A percentile compares a stretch with the other conserved stretches of the same genome.
Evolutionary conservation across 1,139 yeast species (phyloP).

Genomic region (Pichia inconspicua): DNA sequence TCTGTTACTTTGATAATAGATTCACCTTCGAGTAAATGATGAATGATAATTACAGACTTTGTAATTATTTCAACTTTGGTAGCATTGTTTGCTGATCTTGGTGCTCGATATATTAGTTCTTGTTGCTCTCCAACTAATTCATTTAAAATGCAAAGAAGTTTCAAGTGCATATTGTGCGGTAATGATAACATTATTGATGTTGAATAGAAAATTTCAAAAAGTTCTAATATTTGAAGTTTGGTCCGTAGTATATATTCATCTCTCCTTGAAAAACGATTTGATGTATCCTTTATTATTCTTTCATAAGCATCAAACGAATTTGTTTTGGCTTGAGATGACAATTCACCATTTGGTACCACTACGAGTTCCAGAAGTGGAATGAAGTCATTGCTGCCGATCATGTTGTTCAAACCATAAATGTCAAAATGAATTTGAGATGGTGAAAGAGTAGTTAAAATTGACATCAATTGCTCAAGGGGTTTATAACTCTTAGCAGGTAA

Average conservation of each 20-base stretch:
- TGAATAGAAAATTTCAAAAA: slow-evolving; percentile 26
- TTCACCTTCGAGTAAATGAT: slow-evolving; percentile 21
- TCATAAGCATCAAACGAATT: slow-evolving; percentile 22
- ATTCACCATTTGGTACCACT: slow-evolving; percentile 16
- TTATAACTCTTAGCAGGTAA: slow-evolving; percentile 18
- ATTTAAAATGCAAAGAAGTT: slow-evolving; percentile 5
- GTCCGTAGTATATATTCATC: slow-evolving; percentile 29
- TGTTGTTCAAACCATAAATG: slow-evolving; percentile 47
- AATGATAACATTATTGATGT: slow-evolving; percentile 6
- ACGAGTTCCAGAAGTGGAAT: slow-evolving; percentile 25
- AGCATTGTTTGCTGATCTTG: slow-evolving; percentile 38
- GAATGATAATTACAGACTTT: slow-evolving; percentile 21
- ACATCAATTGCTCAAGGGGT: slow-evolving; percentile 24
- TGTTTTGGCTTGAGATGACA: slow-evolving; percentile 18
- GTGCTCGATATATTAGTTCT: slow-evolving; percentile 37
- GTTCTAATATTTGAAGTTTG: slow-evolving; percentile 34
- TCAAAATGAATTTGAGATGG: slow-evolving; percentile 34
- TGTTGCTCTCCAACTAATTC: slow-evolving; percentile 43
- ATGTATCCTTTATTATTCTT: slow-evolving; percentile 8
- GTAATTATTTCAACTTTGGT: slow-evolving; percentile 37
- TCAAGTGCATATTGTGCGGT: slow-evolving; percentile 4
- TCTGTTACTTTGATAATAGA: slow-evolving; percentile 21
- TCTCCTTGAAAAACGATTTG: background rate
- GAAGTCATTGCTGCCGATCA: slow-evolving; percentile 44
- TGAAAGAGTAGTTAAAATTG: slow-evolving; percentile 29